Evolutionary conservation across 164 flowering plant genomes (phyloP).

Genomic region (Magnolia kwangsiensis): DNA sequence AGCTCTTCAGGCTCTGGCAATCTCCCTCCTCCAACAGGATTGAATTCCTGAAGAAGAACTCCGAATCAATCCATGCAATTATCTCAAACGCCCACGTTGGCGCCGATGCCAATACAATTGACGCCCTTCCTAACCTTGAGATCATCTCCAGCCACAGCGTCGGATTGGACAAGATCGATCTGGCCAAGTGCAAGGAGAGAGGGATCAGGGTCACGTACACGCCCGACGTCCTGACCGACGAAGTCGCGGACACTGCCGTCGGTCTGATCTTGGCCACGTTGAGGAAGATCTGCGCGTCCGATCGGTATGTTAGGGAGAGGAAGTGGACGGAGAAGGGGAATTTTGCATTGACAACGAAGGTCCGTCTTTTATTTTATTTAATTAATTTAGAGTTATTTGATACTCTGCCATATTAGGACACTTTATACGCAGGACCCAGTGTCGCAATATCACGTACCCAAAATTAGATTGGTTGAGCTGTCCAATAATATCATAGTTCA

Average conservation of each 20-base stretch:
- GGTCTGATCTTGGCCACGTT: conserved; percentile 61
- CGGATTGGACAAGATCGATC: conserved; percentile 82
- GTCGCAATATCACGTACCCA: too few species aligned
- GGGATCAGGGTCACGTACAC: conserved; percentile 88
- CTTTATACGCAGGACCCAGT: too few species aligned
- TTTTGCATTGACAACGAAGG: conserved; percentile 65
- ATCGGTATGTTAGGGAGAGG: conserved; percentile 65
- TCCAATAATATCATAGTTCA: too few species aligned
- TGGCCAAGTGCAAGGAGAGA: conserved; percentile 66
- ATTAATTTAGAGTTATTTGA: too few species aligned
- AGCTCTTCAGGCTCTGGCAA: conserved; percentile 52
- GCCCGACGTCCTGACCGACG: conserved; percentile 93
- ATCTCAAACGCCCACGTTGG: conserved; percentile 60
- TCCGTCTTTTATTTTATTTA: conserved; percentile 13
- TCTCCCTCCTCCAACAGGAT: conserved; percentile 3
- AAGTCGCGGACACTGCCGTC: conserved; percentile 85
- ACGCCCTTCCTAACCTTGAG: conserved; percentile 68
- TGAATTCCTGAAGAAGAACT: conserved; percentile 8
- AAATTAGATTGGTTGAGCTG: too few species aligned
- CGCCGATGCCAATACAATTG: conserved; percentile 63
- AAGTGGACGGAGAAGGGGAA: conserved; percentile 52
- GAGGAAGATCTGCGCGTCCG: conserved; percentile 57
- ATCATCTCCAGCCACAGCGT: conserved; percentile 76
- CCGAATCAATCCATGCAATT: conserved; percentile 56
- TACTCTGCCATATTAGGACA: too few species aligned